Evolutionary conservation across 306 rosid species (phyloP).

Genomic region (Rosa multiflora): DNA sequence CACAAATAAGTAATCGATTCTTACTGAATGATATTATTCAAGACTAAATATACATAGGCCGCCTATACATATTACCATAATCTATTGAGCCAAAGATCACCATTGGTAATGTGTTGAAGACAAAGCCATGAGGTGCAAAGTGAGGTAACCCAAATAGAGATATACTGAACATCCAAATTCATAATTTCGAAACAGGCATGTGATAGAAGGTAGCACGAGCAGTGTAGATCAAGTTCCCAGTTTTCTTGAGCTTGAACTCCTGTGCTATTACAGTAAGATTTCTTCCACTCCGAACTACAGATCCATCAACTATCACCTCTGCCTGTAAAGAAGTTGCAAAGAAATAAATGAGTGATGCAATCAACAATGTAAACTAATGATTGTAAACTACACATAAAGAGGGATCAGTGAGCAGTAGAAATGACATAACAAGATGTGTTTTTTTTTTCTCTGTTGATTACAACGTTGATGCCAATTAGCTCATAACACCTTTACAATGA

Average conservation of each 20-base stretch:
- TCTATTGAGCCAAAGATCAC: neutral
- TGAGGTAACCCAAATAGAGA: neutral
- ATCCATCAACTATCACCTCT: constrained; percentile 58
- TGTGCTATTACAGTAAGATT: constrained; percentile 56
- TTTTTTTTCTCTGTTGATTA: neutral
- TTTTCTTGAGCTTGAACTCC: constrained; percentile 58
- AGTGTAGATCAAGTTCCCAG: constrained; percentile 33
- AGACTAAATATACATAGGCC: neutral
- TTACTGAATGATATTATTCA: neutral
- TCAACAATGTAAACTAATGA: neutral
- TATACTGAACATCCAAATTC: neutral
- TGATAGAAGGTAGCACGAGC: constrained; percentile 42
- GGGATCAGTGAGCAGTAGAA: neutral
- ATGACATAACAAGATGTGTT: neutral
- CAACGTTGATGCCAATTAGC: neutral
- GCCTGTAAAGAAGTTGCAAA: constrained; percentile 37
- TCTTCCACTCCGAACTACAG: constrained; percentile 72
- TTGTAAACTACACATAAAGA: neutral
- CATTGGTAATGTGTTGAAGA: neutral
- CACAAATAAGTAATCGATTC: neutral
- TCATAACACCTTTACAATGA: neutral
- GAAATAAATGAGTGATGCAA: neutral
- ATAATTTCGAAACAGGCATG: constrained; percentile 55
- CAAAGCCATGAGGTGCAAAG: neutral
- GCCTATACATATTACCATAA: neutral